Percentiles rank a stretch among this genome's conserved stretches.
phyloP scores from a whole-genome alignment of 2,329 filamentous ascomycete genomes.

The Monilinia laxa region DNA sequence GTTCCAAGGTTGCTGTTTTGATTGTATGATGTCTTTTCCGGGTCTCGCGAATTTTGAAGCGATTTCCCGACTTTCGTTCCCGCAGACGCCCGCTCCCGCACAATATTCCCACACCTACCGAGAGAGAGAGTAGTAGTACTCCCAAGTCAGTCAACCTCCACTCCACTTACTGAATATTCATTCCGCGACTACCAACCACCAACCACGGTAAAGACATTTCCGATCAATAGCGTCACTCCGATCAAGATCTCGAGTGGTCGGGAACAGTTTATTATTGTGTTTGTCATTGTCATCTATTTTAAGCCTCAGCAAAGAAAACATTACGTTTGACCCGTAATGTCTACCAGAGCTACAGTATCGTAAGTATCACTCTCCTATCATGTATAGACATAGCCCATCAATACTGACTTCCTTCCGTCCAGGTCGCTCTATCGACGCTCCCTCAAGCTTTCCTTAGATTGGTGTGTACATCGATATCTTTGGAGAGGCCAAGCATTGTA shows the following conservation, averaged over 20 bases:
- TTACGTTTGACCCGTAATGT: constrained; percentile 33
- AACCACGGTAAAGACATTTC: constrained; percentile 8
- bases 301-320: constrained; percentile 2
- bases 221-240: constrained; percentile 16
- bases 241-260: neutral
- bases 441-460: constrained; percentile 90
- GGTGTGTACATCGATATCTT: constrained; percentile 86
- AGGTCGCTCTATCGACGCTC: constrained; percentile 86
- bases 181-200: constrained; percentile 10
- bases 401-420: constrained; percentile 1
- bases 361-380: constrained; percentile 28
- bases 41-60: constrained; percentile 24
- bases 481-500: constrained; percentile 97
- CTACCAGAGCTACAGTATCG: constrained; percentile 41
- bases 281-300: constrained; percentile 2
- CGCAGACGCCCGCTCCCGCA: constrained; percentile 5
- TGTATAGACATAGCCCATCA: neutral
- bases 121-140: neutral
- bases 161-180: constrained; percentile 21
- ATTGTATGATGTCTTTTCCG: constrained; percentile 22
- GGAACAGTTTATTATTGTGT: neutral
- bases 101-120: constrained; percentile 17
- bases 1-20: neutral
- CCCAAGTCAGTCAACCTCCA: constrained; percentile 18
- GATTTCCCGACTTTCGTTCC: constrained; percentile 11